Evolutionary conservation across 2,329 filamentous ascomycete genomes (phyloP), one percentile per base, ranked within the genome.

Genomic region (Coniosporium tulheliwenetii): DNA sequence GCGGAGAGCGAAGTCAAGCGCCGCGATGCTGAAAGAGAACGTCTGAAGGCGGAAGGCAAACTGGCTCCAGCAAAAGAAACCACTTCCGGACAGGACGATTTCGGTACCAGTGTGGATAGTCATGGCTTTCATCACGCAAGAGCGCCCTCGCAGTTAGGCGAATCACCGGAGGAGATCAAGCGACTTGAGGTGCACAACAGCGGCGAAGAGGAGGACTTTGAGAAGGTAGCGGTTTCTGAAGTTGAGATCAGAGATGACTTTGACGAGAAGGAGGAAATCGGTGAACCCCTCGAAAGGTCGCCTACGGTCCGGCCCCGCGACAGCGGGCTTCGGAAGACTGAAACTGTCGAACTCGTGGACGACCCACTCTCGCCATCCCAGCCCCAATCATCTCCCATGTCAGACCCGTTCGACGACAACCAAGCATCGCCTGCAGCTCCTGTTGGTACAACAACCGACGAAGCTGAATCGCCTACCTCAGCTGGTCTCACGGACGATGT

Each of bases 191-290:
- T 89, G 10, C 82, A 81, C 40, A 93, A 91, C 52, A 77, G 75
- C 12, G 80, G 81, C 10, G 85, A 94, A 48, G 84, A 91, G 47
- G 91, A 96, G 55, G 85, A 84, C 1, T 96, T 95, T 53, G 91
- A 98, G 57, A 86, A 94, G 59, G 87, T 96, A 8, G 67, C 67
- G 37, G 67, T 70, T 16, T 72, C 74, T 37, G 79, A 77, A 29
- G 81, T 85, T 44, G 79, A 84, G 39, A 75, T 73, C 2, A 81
- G 79, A 32, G 75, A 82, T 46, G 76, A 81, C 45, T 74, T 81
- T 43, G 70, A 78, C 48, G 77, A 77, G 54, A 67, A 65, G 42
- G 56, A 37, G 8, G 14, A 39, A 8, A 55, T 57, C 37, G 56
- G 55, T 16, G 57, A 58, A 44, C 54, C 56, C 10, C 42, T 61